phyloP scores from a whole-genome alignment of 2,329 filamentous ascomycete genomes.

The Neofusicoccum sp. region DNA sequence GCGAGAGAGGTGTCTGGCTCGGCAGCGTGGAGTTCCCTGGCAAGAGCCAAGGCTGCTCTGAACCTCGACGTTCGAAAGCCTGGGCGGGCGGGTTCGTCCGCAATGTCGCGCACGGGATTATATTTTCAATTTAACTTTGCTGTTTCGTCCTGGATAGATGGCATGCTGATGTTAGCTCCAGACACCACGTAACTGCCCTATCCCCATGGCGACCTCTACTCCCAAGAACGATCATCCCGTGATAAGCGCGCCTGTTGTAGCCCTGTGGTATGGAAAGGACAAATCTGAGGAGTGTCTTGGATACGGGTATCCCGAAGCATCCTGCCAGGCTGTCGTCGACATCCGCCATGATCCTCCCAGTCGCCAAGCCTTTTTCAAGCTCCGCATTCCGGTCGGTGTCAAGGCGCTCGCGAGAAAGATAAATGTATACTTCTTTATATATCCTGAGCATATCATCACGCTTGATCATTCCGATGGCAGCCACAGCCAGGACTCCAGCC shows the following conservation, averaged over 20 bases:
- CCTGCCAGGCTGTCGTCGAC: background rate
- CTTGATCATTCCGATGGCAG: background rate
- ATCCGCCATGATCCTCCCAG: conserved; percentile 1
- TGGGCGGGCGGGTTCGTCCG: conserved; percentile 12
- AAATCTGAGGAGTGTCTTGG: background rate
- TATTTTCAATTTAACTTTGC: background rate
- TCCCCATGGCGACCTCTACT: background rate
- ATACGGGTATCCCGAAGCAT: background rate
- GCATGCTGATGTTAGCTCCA: background rate
- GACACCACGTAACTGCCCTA: background rate
- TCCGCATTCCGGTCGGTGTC: background rate
- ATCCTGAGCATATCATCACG: background rate
- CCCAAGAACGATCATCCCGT: background rate
- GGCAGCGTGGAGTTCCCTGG: background rate
- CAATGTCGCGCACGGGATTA: background rate
- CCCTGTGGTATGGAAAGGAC: background rate
- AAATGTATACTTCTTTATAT: background rate
- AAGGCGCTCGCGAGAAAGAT: conserved; percentile 3
- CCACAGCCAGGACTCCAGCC: background rate
- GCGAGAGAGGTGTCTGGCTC: background rate
- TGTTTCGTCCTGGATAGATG: background rate
- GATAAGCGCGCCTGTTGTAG: background rate
- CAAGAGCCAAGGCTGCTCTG: conserved; percentile 8
- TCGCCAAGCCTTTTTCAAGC: background rate
- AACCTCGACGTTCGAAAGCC: background rate